Base-by-base conservation (phyloP, 2,329 filamentous ascomycete genomes). In the Fusarium chaquense region DNA sequence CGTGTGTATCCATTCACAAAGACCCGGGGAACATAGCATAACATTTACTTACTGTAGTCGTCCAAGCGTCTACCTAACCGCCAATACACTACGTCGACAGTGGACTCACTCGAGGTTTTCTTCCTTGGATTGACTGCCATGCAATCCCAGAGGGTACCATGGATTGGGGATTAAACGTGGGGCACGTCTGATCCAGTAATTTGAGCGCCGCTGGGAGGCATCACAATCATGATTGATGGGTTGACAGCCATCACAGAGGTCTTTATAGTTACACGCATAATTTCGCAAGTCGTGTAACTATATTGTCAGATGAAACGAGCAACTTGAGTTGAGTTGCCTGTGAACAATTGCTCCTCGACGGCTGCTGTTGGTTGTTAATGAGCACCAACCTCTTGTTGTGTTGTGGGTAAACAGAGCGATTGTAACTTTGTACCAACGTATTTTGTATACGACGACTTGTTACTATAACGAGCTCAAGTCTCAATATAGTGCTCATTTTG, bases 171-270 rank as follows among this genome's bases (percentile, higher is more conserved):
- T 74, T 68, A 65, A 62, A 43, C 69, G 72, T 74, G 72, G 71
- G 70, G 71, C 72, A 40, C 45, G 55, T 57, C 58, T 60, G 60
- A 33, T 74, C 71, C 72, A 71, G 63, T 74, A 73, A 74, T 74
- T 72, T 74, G 49, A 53, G 53, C 49, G 36, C 36, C n/a, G 36
- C 36, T 40, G 45, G 55, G 50, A 55, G 38, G 20, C 47, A 53
- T 44, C 47, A 30, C 28, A 30, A 64, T 44, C n/a, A 40, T 40
- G 36, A 40, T 40, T 40, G 47, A 62, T 51, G 51, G 44, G 40
- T 62, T 56, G 52, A 65, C 51, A 33, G 28, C 61, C 52, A 55
- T 28, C 12, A 45, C 49, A 51, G 52, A 35, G 28, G 28, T 32
- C 7, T 18, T 18, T 62, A n/a, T 55, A 41, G 47, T 50, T 45